A percentile compares a stretch with the other conserved stretches of the same genome.
Conservation (phyloP, 805 yeast genomes). For the Grigorovia yakushimaensis region DNA sequence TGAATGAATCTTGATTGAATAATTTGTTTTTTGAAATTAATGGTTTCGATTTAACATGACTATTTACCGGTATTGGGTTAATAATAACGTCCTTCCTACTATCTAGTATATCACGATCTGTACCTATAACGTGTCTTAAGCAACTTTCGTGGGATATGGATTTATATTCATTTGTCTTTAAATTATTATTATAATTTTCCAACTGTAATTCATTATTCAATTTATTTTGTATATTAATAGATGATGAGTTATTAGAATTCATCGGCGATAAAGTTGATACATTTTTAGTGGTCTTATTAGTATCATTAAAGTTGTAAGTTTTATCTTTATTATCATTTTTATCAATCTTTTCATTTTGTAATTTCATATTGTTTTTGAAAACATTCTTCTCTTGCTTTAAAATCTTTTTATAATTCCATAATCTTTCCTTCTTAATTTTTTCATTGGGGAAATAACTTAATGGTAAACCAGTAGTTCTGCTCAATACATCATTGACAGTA, state of each 20-base stretch:
- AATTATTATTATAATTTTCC: slow-evolving; percentile 1
- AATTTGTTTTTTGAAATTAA: slow-evolving; percentile 31
- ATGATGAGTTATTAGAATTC: neutral
- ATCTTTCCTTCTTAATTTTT: slow-evolving; percentile 45
- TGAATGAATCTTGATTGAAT: slow-evolving; percentile 33
- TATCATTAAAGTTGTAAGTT: too few species aligned
- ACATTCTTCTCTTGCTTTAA: neutral
- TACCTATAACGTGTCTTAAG: slow-evolving; percentile 12
- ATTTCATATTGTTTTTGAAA: slow-evolving; percentile 1
- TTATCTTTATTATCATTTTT: neutral
- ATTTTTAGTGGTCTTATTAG: too few species aligned
- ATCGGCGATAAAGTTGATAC: neutral
- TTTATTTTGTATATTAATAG: too few species aligned
- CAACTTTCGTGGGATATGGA: slow-evolving; percentile 27
- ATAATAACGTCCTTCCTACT: neutral
- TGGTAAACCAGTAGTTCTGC: slow-evolving; percentile 64
- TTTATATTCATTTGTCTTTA: slow-evolving; percentile 31
- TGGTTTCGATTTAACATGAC: slow-evolving; percentile 11
- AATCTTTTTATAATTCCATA: slow-evolving; percentile 37
- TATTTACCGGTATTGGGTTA: slow-evolving; percentile 1
- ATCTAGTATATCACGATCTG: neutral
- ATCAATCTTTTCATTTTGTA: neutral
- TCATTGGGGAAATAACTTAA: slow-evolving; percentile 58
- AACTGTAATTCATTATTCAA: neutral
- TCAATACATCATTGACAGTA: slow-evolving; percentile 30